Evolutionary conservation across 2,329 filamentous ascomycete genomes (phyloP).

Genomic region (Botryotinia convoluta): DNA sequence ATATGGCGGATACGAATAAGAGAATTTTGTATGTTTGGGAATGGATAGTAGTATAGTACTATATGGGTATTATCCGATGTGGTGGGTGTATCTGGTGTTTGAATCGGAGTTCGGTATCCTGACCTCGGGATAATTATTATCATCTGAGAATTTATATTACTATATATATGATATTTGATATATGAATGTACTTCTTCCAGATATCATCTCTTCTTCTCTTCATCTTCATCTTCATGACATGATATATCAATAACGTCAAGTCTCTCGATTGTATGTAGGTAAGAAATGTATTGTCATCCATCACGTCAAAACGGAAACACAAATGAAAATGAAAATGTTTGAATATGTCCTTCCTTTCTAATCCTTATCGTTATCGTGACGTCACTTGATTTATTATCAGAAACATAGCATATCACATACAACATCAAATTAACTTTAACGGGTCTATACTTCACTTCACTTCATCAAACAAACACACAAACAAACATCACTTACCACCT

Average conservation of each 20-base stretch:
- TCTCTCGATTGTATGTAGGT: too few species aligned
- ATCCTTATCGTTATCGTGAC: conserved; percentile 8
- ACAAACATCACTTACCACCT: background rate
- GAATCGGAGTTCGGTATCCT: background rate
- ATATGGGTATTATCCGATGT: background rate
- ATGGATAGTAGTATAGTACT: background rate
- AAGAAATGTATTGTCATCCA: too few species aligned
- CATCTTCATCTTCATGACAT: too few species aligned
- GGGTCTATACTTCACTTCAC: background rate
- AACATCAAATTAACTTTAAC: background rate
- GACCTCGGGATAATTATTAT: background rate
- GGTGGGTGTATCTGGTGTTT: background rate
- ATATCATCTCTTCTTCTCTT: too few species aligned
- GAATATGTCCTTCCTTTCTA: too few species aligned
- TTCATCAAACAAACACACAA: background rate
- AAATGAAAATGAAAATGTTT: background rate
- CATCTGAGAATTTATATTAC: background rate
- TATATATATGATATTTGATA: too few species aligned
- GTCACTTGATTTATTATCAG: background rate
- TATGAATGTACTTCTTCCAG: background rate
- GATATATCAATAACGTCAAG: too few species aligned
- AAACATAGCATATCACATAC: background rate
- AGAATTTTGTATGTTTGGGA: background rate
- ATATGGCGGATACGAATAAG: background rate
- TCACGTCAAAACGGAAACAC: background rate